Evolutionary conservation across 768 basidiomycete genomes (phyloP), one percentile per base, ranked within the genome.

Genomic region (Postia placenta): DNA sequence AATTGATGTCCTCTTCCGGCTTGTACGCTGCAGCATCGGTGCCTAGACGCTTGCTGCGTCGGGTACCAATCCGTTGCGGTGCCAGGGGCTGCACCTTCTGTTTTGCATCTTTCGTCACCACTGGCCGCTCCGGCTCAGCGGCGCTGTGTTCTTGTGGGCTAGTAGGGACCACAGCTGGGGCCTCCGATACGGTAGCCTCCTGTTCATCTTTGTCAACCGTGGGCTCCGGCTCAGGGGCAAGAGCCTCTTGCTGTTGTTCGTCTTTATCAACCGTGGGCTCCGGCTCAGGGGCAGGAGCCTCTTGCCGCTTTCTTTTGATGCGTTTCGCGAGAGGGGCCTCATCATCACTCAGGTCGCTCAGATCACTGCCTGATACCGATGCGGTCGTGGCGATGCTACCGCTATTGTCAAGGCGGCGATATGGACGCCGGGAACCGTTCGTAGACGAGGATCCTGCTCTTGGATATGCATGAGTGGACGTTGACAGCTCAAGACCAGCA

Each of bases 11-110:
- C 2, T 59, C 66, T 2, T 60, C 60, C 2, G 72, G 74, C 41
- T 71, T 64, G 56, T 72, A 74, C 14, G 68, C 67, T 15, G 62
- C 52, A 6, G 59, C 62, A 50, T 74, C 72, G 22, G 39, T 49
- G 30, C 58, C 56, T n/a, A 72, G 62, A 25, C 67, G 61, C 53
- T 58, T 67, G 49, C 60, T 55, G 9, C 59, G 53, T 20, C 61
- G 55, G 42, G 54, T 19, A 15, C 36, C 45, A 11, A 45, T 25
- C 28, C 25, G 38, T 57, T 11, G 42, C 26, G 11, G 24, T 36
- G 14, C 38, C 28, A 23, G 24, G 25, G 37, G 54, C 39, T 5
- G 15, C 11, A 4, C 20, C n/a, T 4, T 9, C 27, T 1, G 48
- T 5, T 40, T 44, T 14, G 43, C 40, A 15, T 3, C 15, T 11